Base-by-base conservation (phyloP, 352 stramenopile species). In the Globisporangium carolinianum region DNA sequence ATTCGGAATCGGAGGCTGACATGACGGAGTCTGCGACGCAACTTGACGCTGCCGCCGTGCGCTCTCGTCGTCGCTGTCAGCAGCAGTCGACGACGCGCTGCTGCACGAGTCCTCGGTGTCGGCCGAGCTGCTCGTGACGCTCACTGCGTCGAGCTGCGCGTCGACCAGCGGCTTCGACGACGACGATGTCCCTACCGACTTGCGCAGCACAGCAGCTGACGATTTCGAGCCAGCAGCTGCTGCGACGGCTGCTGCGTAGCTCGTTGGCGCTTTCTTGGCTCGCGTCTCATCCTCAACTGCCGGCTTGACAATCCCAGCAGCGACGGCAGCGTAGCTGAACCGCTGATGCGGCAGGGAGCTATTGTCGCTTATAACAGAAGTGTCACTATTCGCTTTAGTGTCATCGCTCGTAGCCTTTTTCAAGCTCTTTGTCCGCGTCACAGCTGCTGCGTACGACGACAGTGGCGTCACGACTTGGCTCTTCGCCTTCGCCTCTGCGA, bases 311-410 rank as follows among this genome's bases (percentile, higher is more conserved):
- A 86, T 85, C 11, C 82, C 82, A 48, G 79, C 73, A 50, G 82
- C 82, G 42, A 92, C 76, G 0, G 74, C 82, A 2, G 82, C 82
- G 55, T 92, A 92, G 57, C 78, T 88, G 48, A 89, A 88, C 15
- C 71, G 69, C 18, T 73, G 73, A 12, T 66, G 53, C 12, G 58
- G 47, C 12, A 57, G 17, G 0, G 15, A 37, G 10, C 53, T 66
- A 24, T 53, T 54, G 10, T n/a, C 9, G 2, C 37, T n/a, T 12
- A 18, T 47, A 5, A 24, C n/a, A 45, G 17, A 38, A 53, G 8
- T 47, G 37, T 39, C 55, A 24, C 15, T 64, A 11, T 37, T 36
- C 17, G 24, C 24, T 32, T 32, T 32, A 32, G 24, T 32, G 24
- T 0, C 24, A 3, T 32, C 24, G 3, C 24, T 32, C 3, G 24